Evolutionary conservation across 768 basidiomycete species (phyloP).

Genomic region (Mycena amicta): DNA sequence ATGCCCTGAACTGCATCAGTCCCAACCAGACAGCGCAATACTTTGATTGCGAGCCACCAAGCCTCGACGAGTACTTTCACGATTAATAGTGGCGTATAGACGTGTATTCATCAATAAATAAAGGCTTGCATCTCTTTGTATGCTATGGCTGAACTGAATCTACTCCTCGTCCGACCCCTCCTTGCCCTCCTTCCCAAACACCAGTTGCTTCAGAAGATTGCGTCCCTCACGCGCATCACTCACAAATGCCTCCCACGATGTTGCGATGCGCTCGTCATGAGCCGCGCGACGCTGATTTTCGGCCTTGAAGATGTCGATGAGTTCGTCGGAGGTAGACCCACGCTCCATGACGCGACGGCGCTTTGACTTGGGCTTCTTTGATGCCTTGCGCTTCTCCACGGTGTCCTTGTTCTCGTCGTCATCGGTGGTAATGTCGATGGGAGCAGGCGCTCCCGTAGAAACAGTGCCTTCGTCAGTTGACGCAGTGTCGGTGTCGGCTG

Average conservation of each 20-base stretch:
- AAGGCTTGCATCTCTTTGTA: neutral
- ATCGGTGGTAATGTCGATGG: neutral
- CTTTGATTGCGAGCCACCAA: constrained; percentile 24
- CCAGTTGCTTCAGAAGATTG: neutral
- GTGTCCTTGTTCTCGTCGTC: neutral
- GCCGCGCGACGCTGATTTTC: constrained; percentile 5
- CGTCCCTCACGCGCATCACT: neutral
- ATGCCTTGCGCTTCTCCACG: neutral
- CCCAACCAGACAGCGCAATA: constrained; percentile 28
- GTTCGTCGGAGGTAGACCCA: neutral
- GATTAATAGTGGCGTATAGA: neutral
- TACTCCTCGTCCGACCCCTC: neutral
- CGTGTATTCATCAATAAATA: neutral
- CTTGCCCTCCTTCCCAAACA: neutral
- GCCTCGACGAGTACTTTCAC: neutral
- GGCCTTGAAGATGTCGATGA: constrained; percentile 1
- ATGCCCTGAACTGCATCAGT: constrained; percentile 26
- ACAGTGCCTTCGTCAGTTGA: no score
- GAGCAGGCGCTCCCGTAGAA: neutral
- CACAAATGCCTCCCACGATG: constrained; percentile 3
- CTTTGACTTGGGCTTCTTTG: constrained; percentile 1
- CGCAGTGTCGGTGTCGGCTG: neutral
- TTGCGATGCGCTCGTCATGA: constrained; percentile 4
- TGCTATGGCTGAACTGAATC: neutral
- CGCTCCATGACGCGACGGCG: neutral